A percentile compares a stretch with the other conserved stretches of the same genome.
phyloP scores from a whole-genome alignment of 257 asterid genomes.

The Solanum dulcamara region DNA sequence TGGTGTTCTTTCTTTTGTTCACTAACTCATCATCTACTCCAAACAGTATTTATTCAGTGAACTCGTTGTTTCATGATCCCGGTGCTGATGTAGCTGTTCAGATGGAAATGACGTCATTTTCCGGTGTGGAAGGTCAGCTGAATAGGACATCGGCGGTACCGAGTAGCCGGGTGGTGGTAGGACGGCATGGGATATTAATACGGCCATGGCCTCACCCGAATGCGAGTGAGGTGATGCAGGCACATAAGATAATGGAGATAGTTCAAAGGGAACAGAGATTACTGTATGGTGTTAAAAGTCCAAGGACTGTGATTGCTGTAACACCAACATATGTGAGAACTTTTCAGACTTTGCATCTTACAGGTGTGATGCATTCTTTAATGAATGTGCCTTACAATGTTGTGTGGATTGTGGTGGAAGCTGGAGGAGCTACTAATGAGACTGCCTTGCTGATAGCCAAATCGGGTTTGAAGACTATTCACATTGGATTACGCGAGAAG shows the following conservation, averaged over 20 bases:
- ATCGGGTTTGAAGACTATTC: slow-evolving; percentile 55
- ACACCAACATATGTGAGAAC: slow-evolving; percentile 93
- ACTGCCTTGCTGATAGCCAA: slow-evolving; percentile 62
- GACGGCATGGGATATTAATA: slow-evolving; percentile 87
- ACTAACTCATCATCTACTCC: slow-evolving; percentile 15
- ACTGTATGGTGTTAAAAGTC: slow-evolving; percentile 73
- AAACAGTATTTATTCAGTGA: slow-evolving; percentile 26
- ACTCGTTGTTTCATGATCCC: slow-evolving; percentile 1
- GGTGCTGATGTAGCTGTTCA: neutral
- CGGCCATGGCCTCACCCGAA: slow-evolving; percentile 99
- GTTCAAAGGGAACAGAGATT: slow-evolving; percentile 87
- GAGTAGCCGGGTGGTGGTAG: slow-evolving; percentile 83
- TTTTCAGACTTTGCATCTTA: slow-evolving; percentile 87
- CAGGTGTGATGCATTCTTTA: slow-evolving; percentile 89
- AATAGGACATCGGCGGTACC: slow-evolving; percentile 2
- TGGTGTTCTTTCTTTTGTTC: slow-evolving; percentile 61
- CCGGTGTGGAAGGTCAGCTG: neutral
- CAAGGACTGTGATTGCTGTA: slow-evolving; percentile 59
- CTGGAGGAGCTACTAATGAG: slow-evolving; percentile 68
- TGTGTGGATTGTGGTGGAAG: slow-evolving; percentile 92
- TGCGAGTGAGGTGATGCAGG: slow-evolving; percentile 83
- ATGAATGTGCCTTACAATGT: slow-evolving; percentile 82
- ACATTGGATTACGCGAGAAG: slow-evolving; percentile 49
- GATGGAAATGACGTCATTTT: neutral
- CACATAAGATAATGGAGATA: slow-evolving; percentile 75